phyloP scores from a whole-genome alignment of 2,329 filamentous ascomycete genomes.

The Sarocladium brachiariae region DNA sequence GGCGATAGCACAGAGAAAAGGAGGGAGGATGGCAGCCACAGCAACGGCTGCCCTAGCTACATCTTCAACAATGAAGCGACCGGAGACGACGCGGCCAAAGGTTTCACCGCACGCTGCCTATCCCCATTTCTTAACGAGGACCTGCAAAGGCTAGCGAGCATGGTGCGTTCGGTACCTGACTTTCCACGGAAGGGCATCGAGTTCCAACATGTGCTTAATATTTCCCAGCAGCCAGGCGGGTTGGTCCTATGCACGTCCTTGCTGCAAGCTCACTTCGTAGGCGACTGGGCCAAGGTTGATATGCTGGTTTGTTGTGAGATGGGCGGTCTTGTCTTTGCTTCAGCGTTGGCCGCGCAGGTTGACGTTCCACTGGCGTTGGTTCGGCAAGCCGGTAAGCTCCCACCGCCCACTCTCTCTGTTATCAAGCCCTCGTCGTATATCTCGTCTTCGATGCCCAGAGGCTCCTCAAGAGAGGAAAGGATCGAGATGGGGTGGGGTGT shows the following conservation, averaged over 20 bases:
- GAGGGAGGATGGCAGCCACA: conserved; percentile 7
- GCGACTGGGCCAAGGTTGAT: conserved; percentile 39
- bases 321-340: conserved; percentile 50
- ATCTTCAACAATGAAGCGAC: conserved; percentile 44
- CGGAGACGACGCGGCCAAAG: conserved; percentile 30
- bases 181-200: conserved; percentile 45
- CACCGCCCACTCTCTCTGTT: conserved; percentile 45
- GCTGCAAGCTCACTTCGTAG: conserved; percentile 36
- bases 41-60: conserved; percentile 27
- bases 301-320: conserved; percentile 47
- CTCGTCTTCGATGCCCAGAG: conserved; percentile 25
- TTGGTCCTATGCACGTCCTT: conserved; percentile 44
- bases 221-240: conserved; percentile 44
- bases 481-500: conserved; percentile 44
- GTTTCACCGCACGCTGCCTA: conserved; percentile 35
- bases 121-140: conserved; percentile 40
- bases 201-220: conserved; percentile 53
- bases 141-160: conserved; percentile 37
- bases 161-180: conserved; percentile 41
- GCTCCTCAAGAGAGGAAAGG: conserved; percentile 19
- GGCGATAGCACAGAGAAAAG: neutral
- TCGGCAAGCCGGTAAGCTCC: conserved; percentile 51
- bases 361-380: conserved; percentile 40
- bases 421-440: conserved; percentile 45
- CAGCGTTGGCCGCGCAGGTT: conserved; percentile 37